phyloP scores from a whole-genome alignment of 2,329 filamentous ascomycete genomes.

The Metarhizium album region DNA sequence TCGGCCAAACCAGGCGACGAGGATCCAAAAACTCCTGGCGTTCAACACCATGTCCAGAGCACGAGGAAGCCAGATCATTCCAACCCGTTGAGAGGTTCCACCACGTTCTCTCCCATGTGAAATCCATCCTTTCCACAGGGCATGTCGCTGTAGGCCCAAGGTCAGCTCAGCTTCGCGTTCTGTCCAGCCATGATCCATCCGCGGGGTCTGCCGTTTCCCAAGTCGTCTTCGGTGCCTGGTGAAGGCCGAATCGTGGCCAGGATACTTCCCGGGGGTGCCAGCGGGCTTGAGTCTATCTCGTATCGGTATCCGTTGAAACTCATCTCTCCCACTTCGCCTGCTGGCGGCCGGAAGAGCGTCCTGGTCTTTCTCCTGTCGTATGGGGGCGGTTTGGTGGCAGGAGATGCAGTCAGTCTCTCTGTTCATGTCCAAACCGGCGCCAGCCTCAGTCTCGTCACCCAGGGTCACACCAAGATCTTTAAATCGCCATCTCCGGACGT shows the following conservation, averaged over 20 bases:
- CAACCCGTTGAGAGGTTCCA: not conserved
- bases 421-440: constrained; percentile 55
- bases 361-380: constrained; percentile 89
- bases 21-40: not conserved
- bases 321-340: constrained; percentile 60
- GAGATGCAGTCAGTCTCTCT: constrained; percentile 67
- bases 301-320: constrained; percentile 96
- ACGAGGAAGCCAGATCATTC: not conserved
- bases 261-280: constrained; percentile 58
- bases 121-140: not conserved
- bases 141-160: not conserved
- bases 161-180: not conserved
- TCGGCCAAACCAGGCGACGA: constrained; percentile 1
- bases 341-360: constrained; percentile 53
- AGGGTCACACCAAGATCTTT: constrained; percentile 93
- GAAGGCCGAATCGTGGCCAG: constrained; percentile 67
- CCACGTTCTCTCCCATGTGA: not conserved
- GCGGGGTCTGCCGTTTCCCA: constrained; percentile 53
- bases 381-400: constrained; percentile 83
- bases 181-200: constrained; percentile 8
- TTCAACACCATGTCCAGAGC: not conserved
- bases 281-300: constrained; percentile 61
- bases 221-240: constrained; percentile 63
- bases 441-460: constrained; percentile 56
- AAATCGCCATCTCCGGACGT: constrained; percentile 53